Base-by-base conservation (phyloP, 495 filamentous ascomycete species). In the Lophiotrema nucula region DNA sequence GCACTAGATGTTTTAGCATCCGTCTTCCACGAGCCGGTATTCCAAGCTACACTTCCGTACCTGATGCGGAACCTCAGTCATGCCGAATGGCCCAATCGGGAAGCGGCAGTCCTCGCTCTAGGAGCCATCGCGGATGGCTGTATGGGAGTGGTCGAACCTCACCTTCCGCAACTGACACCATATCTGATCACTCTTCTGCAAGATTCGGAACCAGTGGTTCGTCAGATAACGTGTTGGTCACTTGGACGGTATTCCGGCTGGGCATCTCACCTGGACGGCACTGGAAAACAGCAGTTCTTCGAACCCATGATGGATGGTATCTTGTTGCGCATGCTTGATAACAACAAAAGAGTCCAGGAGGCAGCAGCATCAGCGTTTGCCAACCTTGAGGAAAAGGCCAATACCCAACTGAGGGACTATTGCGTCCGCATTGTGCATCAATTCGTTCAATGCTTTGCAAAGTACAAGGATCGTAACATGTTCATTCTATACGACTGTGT, bases 401-500 rank as follows among this genome's bases (percentile, higher is more conserved):
- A 89, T 25, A 83, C 83, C 48, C 76, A 83, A 58, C 70, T 99
- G 55, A 83, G 84, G 49, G 87, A 87, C 4, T 97, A 95, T 74
- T 92, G 89, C 68, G 80, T 86, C 44, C 88, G 90, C 25, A 99
- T 99, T 62, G 83, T 97, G 46, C 84, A 82, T 38, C 95, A 97
- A 70, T 97, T 91, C 66, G 92, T 96, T 37, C 75, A 81, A 56
- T 97, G 95, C 71, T 97, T 99, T 74, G 79, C 73, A 23, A 89
- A 86, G 71, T 99, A 97, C 81, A 97, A 99, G 77, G 92, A 97
- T 70, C 84, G 89, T 47, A 99, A 99, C 76, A 96, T 96, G 84
- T 97, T 92, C 75, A 90, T 97, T 54, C 83, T 99, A 31, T 99
- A 99, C 73, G 95, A 97, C 75, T 99, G 93, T 73, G 88, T 99